Base-by-base conservation (phyloP, 345 rosid genomes). In the Jatropha curcas region DNA sequence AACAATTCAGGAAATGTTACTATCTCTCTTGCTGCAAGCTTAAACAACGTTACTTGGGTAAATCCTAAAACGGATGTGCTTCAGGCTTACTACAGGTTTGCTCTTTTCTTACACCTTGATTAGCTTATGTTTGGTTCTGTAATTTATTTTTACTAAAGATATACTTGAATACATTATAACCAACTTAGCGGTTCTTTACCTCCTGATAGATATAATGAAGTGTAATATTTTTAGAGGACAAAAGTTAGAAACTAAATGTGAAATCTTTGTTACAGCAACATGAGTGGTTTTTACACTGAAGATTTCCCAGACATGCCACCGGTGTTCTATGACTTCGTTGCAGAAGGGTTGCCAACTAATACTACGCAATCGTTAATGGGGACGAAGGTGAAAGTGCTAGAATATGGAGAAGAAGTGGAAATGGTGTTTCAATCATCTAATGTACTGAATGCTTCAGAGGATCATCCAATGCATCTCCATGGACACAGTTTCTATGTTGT, bases 401-500 rank as follows among this genome's bases (percentile, higher is more conserved):
- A 81, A 17, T 85, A 83, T 3, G 79, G 80, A 5, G 84, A 82
- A 7, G 71, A 25, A 2, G 88, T 85, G 1, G 88, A 85, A 22
- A 76, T 85, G 5, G 76, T 83, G 12, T 69, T 64, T n/a, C 88
- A 85, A 71, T 77, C 82, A 51, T 81, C 86, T 16, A 83, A 83
- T 65, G 46, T 62, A 37, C 2, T 83, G 0, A 60, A 73, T 1
- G 68, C 76, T 1, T 71, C 79, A 3, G 68, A 48, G 37, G 73
- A 76, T 71, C 88, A 85, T 64, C 88, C 88, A 0, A 76, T 85
- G 75, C 88, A 85, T 72, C 51, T 83, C 5, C 88, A 85, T 31
- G 88, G 86, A 1, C 75, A 45, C 50, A 82, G 81, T 79, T 82
- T 85, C 78, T 85, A 78, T 64, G 66, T 85, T 48, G 86, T 85